Evolutionary conservation across 2,329 filamentous ascomycete species (phyloP), one percentile per base, ranked within the genome.

Genomic region (Parafenestella ontariensis): DNA sequence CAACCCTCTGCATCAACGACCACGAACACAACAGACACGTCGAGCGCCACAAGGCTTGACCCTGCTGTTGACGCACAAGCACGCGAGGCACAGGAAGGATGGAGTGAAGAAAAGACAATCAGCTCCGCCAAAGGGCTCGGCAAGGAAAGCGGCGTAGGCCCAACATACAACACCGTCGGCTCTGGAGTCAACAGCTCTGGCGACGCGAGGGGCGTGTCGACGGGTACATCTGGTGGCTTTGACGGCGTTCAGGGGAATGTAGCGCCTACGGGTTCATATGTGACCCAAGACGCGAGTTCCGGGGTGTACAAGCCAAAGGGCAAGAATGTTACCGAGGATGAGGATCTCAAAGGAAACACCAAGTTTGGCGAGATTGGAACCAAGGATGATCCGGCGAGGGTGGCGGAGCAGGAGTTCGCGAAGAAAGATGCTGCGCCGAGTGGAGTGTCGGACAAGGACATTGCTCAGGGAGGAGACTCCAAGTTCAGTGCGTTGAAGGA

Each of bases 11-110:
- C 65, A n/a, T 79, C 81, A 42, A 85, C 81, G 29, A 87, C 81
- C 18, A 78, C 84, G 46, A 83, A 82, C 72, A 87, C 77, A 61
- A 83, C 79, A 54, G 79, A 86, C 73, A 84, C 79, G 2, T 84
- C 82, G 5, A 78, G 76, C 44, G 82, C 85, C 3, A 81, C 71
- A 9, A 78, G 72, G 8, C 78, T 88, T 7, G 75, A 78, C 2
- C 75, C 85, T 0, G 81, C 82, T 1, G 61, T 74, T 5, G 76
- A 80, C 31, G 78, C 80, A 15, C 76, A 77, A 26, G 74, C 76
- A 2, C 80, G 84, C 41, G 77, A 80, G 26, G 76, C 76, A 2
- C 64, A 74, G 36, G 62, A 74, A 15, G 74, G 66, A 23, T 77
- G 76, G 76, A 67, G 56, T 36, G 77, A 78, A 63, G 61, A 77